These are phyloP conservation scores for Monosporascus sp. DNA, from an alignment of 2,329 filamentous ascomycete species.

Conservation along the genomic window DNA sequence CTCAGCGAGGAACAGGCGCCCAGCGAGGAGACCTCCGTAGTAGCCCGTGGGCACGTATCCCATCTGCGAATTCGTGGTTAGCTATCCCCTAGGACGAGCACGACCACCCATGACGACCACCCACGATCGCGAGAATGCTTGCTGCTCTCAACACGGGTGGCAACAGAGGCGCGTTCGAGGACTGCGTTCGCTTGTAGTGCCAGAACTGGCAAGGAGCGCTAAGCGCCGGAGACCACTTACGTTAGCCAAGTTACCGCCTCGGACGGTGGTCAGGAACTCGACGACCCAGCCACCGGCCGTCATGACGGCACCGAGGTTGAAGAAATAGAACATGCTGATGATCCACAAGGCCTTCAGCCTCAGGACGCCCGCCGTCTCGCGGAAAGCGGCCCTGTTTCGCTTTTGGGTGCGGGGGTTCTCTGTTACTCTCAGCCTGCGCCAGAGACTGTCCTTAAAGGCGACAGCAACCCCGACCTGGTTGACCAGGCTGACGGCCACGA, in stretches of 20 bases:
- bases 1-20: constrained; percentile 52
- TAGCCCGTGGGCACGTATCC: constrained; percentile 59
- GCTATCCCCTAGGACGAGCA: too few relatives aligned
- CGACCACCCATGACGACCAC: too few relatives aligned
- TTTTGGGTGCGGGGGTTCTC: constrained; percentile 8
- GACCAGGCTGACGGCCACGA: constrained; percentile 44
- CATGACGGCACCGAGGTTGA: constrained; percentile 51
- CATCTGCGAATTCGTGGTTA: constrained; percentile 30
- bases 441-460: constrained; percentile 46
- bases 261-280: constrained; percentile 57
- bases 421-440: constrained; percentile 15
- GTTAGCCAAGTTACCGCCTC: constrained; percentile 46
- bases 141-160: too few relatives aligned
- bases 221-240: not conserved
- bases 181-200: too few relatives aligned
- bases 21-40: constrained; percentile 52
- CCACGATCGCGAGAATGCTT: too few relatives aligned
- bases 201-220: too few relatives aligned
- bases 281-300: constrained; percentile 60
- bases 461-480: constrained; percentile 43
- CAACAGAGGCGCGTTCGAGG: too few relatives aligned
- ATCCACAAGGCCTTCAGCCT: constrained; percentile 48
- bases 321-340: constrained; percentile 59
- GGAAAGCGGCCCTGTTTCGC: constrained; percentile 31
- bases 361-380: constrained; percentile 40